Percentiles rank a stretch among this genome's conserved stretches.
Evolutionary conservation across 129 eudicot species (phyloP).

Genomic region (Escallonia rubra): DNA sequence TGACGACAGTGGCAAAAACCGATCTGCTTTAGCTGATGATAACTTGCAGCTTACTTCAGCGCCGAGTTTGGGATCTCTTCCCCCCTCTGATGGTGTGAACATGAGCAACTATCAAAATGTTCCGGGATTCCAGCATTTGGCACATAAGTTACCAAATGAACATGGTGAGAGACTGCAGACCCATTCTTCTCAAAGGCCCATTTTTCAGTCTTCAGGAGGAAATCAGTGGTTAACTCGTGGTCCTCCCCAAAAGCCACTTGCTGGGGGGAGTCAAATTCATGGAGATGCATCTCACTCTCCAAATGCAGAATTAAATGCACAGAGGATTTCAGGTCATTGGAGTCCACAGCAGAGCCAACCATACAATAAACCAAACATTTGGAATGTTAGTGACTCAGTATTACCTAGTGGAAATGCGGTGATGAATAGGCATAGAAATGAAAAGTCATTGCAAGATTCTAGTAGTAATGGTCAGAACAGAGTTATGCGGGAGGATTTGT

Average conservation of each 20-base stretch:
- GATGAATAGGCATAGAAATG: slow-evolving; percentile 28
- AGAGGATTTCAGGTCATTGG: slow-evolving; percentile 26
- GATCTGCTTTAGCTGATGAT: slow-evolving; percentile 23
- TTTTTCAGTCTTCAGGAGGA: slow-evolving; percentile 32
- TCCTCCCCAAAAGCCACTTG: slow-evolving; percentile 28
- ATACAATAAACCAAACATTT: slow-evolving; percentile 26
- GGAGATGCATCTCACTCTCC: slow-evolving; percentile 26
- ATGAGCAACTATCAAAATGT: slow-evolving; percentile 26
- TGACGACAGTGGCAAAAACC: slow-evolving; percentile 33
- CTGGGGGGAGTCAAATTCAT: slow-evolving; percentile 30
- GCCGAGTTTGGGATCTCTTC: slow-evolving; percentile 18
- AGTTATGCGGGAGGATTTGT: slow-evolving; percentile 25
- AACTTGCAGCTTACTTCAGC: slow-evolving; percentile 24
- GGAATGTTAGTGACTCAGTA: slow-evolving; percentile 32
- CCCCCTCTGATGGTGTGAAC: slow-evolving; percentile 21
- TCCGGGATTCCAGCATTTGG: slow-evolving; percentile 29
- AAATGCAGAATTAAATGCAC: slow-evolving; percentile 20
- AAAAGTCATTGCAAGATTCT: slow-evolving; percentile 24
- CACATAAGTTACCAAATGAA: slow-evolving; percentile 29
- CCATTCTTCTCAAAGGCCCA: slow-evolving; percentile 30
- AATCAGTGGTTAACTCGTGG: slow-evolving; percentile 44
- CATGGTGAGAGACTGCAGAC: slow-evolving; percentile 16
- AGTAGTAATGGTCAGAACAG: slow-evolving; percentile 35
- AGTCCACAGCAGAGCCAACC: slow-evolving; percentile 35
- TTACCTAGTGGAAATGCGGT: slow-evolving; percentile 31